Base-by-base conservation (phyloP, 192 early-diverging fungal genomes). In the Linnemannia elongata region DNA sequence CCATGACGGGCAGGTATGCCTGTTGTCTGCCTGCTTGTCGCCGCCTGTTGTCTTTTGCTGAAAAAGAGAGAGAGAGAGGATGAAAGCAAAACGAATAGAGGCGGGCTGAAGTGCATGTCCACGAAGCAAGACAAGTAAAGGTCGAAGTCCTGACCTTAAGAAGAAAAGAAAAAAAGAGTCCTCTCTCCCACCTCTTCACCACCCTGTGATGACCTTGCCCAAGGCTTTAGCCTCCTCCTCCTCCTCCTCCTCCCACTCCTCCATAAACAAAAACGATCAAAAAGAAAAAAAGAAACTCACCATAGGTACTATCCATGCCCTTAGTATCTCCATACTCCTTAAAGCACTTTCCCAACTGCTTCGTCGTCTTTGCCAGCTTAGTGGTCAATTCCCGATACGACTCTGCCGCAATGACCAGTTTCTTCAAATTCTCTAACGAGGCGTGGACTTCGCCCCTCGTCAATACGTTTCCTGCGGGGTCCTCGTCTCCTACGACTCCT, bases 311-410 rank as follows among this genome's bases (percentile, higher is more conserved):
- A 41, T 89, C 89, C 85, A 89, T 81, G 30, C 89, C 89, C 80
- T 89, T 89, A 8, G 77, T 68, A 52, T 89, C 82, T 4, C 89
- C 85, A 71, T 82, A 89, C 39, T 89, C 89, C 42, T 89, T 89
- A 74, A 89, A 84, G 70, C 82, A 81, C 39, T 77, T 77, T 6
- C 89, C 74, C 33, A 89, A 47, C 24, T 80, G 79, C 75, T 89
- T 89, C 2, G 89, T 84, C 1, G 85, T 87, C 66, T 89, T 89
- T 2, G 75, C 80, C 10, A 89, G 57, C 44, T 84, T 89, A 22
- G 75, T 71, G 15, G 82, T 75, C 38, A 89, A 49, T 44, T 89
- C 89, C 10, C 89, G 69, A 55, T 89, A 89, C 1, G 89, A 81
- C 36, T 89, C 89, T 22, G 85, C 85, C 4, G 85, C 89, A 41